These are phyloP conservation scores for Fraxinus baroniana DNA, from an alignment of 305 asterid genomes.

Conservation along the genomic window DNA sequence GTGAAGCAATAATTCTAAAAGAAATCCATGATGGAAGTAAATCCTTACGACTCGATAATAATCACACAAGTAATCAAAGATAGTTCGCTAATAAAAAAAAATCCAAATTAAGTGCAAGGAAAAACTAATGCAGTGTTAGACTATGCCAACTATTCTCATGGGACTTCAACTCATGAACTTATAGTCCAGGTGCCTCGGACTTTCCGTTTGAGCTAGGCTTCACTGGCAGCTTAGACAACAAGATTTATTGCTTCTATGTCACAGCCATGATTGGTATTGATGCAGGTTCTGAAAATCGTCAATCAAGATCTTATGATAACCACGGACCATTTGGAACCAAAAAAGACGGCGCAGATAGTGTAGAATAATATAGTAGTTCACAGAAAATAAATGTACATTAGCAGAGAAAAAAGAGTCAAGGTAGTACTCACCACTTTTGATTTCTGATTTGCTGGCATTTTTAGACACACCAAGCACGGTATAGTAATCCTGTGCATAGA, in stretches of 20 bases:
- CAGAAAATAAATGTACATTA: neutral
- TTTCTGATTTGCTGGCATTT: slow-evolving; percentile 77
- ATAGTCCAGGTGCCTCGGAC: neutral
- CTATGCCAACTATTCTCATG: neutral
- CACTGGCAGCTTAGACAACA: neutral
- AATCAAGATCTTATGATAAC: neutral
- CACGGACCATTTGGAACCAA: neutral
- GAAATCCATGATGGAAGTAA: neutral
- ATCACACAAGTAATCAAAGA: neutral
- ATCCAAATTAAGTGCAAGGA: neutral
- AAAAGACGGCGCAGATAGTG: neutral
- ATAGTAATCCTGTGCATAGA: slow-evolving; percentile 70
- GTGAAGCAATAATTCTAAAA: neutral
- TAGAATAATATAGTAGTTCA: neutral
- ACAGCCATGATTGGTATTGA: neutral
- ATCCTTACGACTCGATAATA: neutral
- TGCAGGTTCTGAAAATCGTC: neutral
- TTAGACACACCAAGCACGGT: slow-evolving; percentile 88
- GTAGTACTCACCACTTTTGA: slow-evolving; percentile 74
- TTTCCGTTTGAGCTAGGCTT: neutral
- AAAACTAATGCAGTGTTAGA: neutral
- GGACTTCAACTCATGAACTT: neutral
- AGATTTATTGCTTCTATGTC: neutral
- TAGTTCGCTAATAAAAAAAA: neutral
- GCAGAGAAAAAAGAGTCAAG: slow-evolving; percentile 12